Evolutionary conservation across 2,329 filamentous ascomycete species (phyloP).

Genomic region (Exophiala aquamarina): DNA sequence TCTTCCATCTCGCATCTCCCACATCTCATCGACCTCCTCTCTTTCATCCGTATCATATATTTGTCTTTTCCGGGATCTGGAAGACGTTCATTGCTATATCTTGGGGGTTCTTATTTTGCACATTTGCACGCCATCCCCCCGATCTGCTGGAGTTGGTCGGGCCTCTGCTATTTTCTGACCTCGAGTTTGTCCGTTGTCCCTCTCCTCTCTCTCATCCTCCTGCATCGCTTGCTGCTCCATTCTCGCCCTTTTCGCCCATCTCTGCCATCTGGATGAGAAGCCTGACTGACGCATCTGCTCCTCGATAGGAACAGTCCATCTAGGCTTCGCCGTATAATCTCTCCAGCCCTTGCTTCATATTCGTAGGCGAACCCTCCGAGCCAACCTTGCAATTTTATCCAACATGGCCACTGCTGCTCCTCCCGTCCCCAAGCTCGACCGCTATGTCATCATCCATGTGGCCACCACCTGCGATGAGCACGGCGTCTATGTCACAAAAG

Average conservation of each 20-base stretch:
- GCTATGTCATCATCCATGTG: constrained; percentile 97
- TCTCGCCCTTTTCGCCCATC: too few relatives aligned
- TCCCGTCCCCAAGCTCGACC: constrained; percentile 75
- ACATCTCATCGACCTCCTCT: constrained; percentile 30
- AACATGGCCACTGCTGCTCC: constrained; percentile 47
- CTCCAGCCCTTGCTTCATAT: constrained; percentile 25
- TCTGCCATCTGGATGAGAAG: too few relatives aligned
- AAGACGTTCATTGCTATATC: constrained; percentile 16
- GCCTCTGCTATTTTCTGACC: constrained; percentile 20
- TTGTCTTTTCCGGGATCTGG: constrained; percentile 27
- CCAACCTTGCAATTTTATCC: constrained; percentile 23
- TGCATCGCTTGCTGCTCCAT: too few relatives aligned
- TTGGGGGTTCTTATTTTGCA: constrained; percentile 9
- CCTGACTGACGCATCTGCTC: too few relatives aligned
- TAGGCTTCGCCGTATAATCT: constrained; percentile 2
- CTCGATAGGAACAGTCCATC: not conserved
- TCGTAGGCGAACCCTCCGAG: constrained; percentile 17
- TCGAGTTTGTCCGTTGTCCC: too few relatives aligned
- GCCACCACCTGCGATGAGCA: constrained; percentile 99
- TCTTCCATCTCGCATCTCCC: constrained; percentile 23
- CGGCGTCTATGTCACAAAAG: constrained; percentile 98
- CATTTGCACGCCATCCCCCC: constrained; percentile 24
- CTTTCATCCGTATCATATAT: constrained; percentile 30
- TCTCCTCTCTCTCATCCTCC: too few relatives aligned
- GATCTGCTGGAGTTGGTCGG: constrained; percentile 27